Evolutionary conservation across 2,329 filamentous ascomycete genomes (phyloP).

Genomic region (Thielaviopsis ethacetica): DNA sequence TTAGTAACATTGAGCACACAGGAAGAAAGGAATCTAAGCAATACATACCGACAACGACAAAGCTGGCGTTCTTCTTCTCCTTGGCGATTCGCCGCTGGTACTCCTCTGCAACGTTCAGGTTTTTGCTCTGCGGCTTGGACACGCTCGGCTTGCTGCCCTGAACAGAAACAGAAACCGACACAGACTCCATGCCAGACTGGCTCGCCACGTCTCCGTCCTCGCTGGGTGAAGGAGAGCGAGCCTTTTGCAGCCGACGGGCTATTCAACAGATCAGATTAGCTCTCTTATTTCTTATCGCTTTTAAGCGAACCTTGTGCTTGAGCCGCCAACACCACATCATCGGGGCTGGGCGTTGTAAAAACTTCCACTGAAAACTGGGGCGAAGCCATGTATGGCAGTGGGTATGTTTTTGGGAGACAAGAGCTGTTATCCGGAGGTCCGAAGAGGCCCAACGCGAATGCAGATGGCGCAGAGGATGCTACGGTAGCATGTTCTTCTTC

Average conservation of each 20-base stretch:
- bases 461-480: constrained; percentile 26
- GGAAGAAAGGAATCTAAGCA: constrained; percentile 9
- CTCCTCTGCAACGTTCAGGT: constrained; percentile 69
- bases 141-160: constrained; percentile 18
- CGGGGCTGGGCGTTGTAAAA: constrained; percentile 77
- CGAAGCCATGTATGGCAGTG: constrained; percentile 34
- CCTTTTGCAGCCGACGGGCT: constrained; percentile 17
- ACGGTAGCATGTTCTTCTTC: neutral
- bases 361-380: constrained; percentile 37
- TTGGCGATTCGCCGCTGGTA: constrained; percentile 47
- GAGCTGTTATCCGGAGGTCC: constrained; percentile 20
- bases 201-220: neutral
- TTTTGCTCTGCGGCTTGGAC: constrained; percentile 50
- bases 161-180: neutral
- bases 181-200: neutral
- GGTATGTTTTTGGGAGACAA: constrained; percentile 18
- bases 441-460: constrained; percentile 39
- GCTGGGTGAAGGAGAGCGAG: constrained; percentile 15
- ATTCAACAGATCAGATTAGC: constrained; percentile 12
- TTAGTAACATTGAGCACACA: neutral
- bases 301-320: constrained; percentile 71
- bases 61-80: constrained; percentile 68
- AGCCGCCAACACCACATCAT: constrained; percentile 74
- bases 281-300: constrained; percentile 10
- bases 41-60: constrained; percentile 72